Evolutionary conservation across 306 rosid genomes (phyloP), one percentile per base, ranked within the genome.

Genomic region (Cyamopsis tetragonoloba): DNA sequence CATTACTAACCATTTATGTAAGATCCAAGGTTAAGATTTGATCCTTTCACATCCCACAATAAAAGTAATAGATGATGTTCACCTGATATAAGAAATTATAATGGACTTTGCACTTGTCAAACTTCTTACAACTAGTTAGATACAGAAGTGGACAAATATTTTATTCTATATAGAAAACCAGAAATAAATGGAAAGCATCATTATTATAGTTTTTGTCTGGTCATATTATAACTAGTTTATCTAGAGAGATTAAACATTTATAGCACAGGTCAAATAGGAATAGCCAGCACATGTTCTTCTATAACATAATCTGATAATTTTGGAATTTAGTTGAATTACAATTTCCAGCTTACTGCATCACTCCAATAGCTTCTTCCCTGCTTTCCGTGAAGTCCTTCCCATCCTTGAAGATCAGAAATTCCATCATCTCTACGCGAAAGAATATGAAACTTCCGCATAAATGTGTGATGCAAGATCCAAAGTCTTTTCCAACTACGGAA

Each of bases 381-480:
- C 71, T 84, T 70, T 85, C 68, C 70, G 12, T 47, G 65, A 82
- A 72, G 73, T 85, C 83, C 67, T 60, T 82, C 32, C 86, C 85
- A 49, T 82, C 88, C 65, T 86, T 91, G 80, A 90, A 87, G 73
- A 85, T 77, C 14, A 85, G 92, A 79, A 91, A 87, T 71, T 91
- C 90, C 76, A 83, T 76, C 75, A 77, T 79, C 66, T 83, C 86
- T 37, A 83, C 95, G 3, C 78, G 83, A 59, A 83, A 82, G 80
- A 83, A 87, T 62, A 82, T 82, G 79, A 85, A 85, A 60, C 85
- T 85, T 61, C 91, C 88, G 60, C 73, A 32, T 37, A 83, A 49
- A 74, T 83, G 89, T 1, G 91, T 78, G 66, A 83, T 78, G 85
- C 89, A 83, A 66, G 86, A 84, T 67, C 96, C 91, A n/a, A 86